Conservation (phyloP, 257 asterid genomes). For the Scutellaria minor region DNA sequence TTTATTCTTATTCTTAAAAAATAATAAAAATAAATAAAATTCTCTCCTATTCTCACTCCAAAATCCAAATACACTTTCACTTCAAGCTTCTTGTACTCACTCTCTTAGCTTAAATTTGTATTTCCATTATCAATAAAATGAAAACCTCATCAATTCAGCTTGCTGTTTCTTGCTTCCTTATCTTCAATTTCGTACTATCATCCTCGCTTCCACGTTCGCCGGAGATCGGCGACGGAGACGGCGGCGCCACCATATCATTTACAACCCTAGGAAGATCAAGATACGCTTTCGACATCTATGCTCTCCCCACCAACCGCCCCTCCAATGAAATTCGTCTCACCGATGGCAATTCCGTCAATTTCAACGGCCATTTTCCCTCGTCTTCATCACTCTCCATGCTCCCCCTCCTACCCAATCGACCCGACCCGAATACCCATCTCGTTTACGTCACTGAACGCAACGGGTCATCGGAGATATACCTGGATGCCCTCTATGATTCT, state of each 20-base stretch:
- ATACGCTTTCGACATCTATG: slow-evolving; percentile 74
- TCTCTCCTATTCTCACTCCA: no score
- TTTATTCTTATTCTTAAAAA: background rate
- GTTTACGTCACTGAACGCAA: slow-evolving; percentile 81
- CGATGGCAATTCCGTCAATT: slow-evolving; percentile 79
- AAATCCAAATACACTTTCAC: background rate
- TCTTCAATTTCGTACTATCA: slow-evolving; percentile 29
- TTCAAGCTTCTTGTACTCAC: background rate
- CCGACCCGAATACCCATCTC: slow-evolving; percentile 40
- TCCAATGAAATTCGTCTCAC: slow-evolving; percentile 62
- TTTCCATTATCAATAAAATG: slow-evolving; percentile 27
- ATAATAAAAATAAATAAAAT: no score
- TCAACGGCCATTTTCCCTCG: slow-evolving; percentile 72
- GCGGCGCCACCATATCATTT: slow-evolving; percentile 55
- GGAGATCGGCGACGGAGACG: slow-evolving; percentile 27
- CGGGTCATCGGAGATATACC: slow-evolving; percentile 63
- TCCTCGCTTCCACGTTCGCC: background rate
- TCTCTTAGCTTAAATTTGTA: background rate
- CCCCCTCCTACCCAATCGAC: slow-evolving; percentile 29
- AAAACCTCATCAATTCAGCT: slow-evolving; percentile 25
- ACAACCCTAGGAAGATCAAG: slow-evolving; percentile 70
- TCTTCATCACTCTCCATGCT: slow-evolving; percentile 47
- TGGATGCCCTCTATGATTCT: slow-evolving; percentile 49
- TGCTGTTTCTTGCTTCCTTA: slow-evolving; percentile 17
- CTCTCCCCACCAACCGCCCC: slow-evolving; percentile 42